Base-by-base conservation (phyloP, 805 yeast genomes). In the Suhomyces pyralidae region DNA sequence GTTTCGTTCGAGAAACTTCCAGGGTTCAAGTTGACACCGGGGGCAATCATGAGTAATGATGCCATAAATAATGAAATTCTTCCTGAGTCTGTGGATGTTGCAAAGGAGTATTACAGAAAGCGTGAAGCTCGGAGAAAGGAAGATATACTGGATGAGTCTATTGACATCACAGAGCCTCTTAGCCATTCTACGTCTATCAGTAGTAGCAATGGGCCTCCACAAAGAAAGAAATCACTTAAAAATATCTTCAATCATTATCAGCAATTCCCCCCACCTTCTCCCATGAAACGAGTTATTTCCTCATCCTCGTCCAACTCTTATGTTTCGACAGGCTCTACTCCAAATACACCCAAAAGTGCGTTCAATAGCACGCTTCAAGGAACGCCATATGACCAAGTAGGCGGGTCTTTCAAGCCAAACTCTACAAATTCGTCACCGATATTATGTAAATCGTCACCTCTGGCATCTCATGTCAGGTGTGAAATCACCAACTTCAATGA, bases 161-260 rank as follows among this genome's bases (percentile, higher is more conserved):
- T 52, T 10, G 58, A 43, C n/a, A 49, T 45, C n/a, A 34, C 26
- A 25, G 26, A n/a, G 46, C 40, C 49, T 38, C 42, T 38, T 22
- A 38, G 42, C 24, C 22, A 38, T 7, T 38, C 42, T 9, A 19
- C 42, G 19, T 38, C 42, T 2, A 7, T 38, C 14, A 38, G 24
- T 19, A 38, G 42, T 19, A 19, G 24, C 17, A 19, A 12, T 48
- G 58, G 52, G 12, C 51, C 55, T 20, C 63, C 65, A 8, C 59
- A 58, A 40, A 51, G 69, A 19, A 53, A 62, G 22, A 63, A 63
- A 46, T 63, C 71, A 15, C 51, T 50, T 48, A 66, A 62, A 50
- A 68, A 66, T 51, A 69, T 63, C 22, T 70, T 64, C 56, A 70
- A 69, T 49, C 67, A 67, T 52, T 70, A 69, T 51, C 73, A 66